Evolutionary conservation across 2,329 filamentous ascomycete species (phyloP).

Genomic region (Septoria petroselini): DNA sequence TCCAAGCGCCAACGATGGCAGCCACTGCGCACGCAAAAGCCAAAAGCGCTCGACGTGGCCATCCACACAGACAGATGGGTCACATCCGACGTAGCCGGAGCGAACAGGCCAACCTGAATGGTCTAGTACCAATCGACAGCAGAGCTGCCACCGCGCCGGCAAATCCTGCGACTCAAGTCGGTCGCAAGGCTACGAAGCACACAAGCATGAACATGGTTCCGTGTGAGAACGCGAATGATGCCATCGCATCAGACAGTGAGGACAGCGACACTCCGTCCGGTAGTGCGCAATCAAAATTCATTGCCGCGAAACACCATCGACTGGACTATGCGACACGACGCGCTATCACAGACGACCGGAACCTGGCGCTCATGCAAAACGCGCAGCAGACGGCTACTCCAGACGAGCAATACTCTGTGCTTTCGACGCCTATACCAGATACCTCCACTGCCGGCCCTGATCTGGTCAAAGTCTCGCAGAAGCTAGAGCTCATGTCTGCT

Average conservation of each 20-base stretch:
- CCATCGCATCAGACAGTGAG: constrained; percentile 27
- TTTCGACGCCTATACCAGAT: constrained; percentile 6
- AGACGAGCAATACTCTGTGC: not conserved
- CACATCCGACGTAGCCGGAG: constrained; percentile 5
- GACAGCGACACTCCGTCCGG: constrained; percentile 10
- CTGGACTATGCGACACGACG: constrained; percentile 20
- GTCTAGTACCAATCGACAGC: not conserved
- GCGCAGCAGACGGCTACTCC: not conserved
- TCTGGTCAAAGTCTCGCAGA: constrained; percentile 9
- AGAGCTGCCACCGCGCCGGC: not conserved
- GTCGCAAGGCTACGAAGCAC: not conserved
- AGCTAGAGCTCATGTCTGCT: constrained; percentile 1
- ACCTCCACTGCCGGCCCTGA: constrained; percentile 3
- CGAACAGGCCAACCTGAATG: constrained; percentile 5
- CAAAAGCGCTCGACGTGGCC: constrained; percentile 1
- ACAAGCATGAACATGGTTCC: constrained; percentile 1
- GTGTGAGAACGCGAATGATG: constrained; percentile 15
- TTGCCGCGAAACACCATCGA: constrained; percentile 10
- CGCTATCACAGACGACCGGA: constrained; percentile 13
- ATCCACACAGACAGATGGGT: not conserved
- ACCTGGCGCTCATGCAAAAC: constrained; percentile 2
- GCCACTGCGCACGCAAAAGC: constrained; percentile 1
- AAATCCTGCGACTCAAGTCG: not conserved
- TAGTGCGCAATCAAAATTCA: not conserved
- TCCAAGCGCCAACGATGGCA: not conserved